A percentile compares a stretch with the other conserved stretches of the same genome.
These are phyloP conservation scores for Murraya paniculata DNA, from an alignment of 345 rosid genomes.

Conservation along the genomic window DNA sequence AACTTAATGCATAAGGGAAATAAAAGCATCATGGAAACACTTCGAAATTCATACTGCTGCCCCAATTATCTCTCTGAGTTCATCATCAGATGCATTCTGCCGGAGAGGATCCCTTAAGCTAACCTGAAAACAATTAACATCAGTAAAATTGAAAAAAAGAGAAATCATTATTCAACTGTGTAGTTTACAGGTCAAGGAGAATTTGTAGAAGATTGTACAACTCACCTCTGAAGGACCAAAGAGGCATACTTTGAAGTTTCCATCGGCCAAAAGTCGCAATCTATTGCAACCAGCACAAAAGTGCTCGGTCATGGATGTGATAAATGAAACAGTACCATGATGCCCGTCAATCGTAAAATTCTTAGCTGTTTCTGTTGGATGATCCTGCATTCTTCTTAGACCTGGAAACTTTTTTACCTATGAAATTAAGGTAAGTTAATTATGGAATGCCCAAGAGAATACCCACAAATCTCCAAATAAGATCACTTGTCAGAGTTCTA, in stretches of 20 bases:
- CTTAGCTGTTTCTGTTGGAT: constrained; percentile 86
- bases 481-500: constrained; percentile 40
- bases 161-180: background rate
- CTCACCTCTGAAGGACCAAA: constrained; percentile 94
- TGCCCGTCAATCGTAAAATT: constrained; percentile 86
- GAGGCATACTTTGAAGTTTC: constrained; percentile 98
- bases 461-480: constrained; percentile 5
- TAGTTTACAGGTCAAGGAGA: background rate
- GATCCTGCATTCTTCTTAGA: constrained; percentile 67
- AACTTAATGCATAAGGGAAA: background rate
- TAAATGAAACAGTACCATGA: constrained; percentile 78
- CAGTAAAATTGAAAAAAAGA: background rate
- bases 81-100: constrained; percentile 60
- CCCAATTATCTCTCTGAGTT: constrained; percentile 75
- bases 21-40: background rate
- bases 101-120: constrained; percentile 94
- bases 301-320: constrained; percentile 97
- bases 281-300: constrained; percentile 99
- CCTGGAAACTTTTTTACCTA: constrained; percentile 53
- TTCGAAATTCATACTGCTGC: constrained; percentile 63
- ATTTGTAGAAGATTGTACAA: background rate
- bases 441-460: constrained; percentile 1
- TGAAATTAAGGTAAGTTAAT: constrained; percentile 13
- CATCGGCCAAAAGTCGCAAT: constrained; percentile 93
- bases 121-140: constrained; percentile 48